Evolutionary conservation across 306 rosid species (phyloP), one percentile per base, ranked within the genome.

Genomic region (Trifolium fragiferum): DNA sequence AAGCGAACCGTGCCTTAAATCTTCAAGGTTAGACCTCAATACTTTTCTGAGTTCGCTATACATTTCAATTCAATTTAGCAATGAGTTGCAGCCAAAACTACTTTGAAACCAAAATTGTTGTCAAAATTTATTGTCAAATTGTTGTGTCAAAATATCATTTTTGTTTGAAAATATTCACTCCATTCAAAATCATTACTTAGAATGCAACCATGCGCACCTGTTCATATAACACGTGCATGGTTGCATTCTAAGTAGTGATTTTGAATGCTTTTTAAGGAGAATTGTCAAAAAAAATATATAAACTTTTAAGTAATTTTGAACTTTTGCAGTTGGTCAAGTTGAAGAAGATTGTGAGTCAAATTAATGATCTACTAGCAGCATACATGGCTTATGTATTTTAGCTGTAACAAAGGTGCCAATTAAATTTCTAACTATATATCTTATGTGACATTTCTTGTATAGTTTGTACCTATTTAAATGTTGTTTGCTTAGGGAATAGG

Each of bases 281-380:
- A 37, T 8, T 37, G 9, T 37, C 2, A 1, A 37, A 37, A 37
- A 37, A 7, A 35, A 35, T 35, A 37, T 37, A 8, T 37, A 37
- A 70, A 68, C 18, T 40, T 40, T 78, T 20, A 38, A 43, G 44
- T 27, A 18, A 37, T 81, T 35, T 53, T 78, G 72, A 79, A 64
- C 70, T 66, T 66, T 18, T 71, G 81, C 90, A 94, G 99, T 66
- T 72, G 93, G 99, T 57, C 86, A 90, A 80, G 89, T 94, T 76
- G 87, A 78, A 79, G 89, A 80, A 85, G 91, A 88, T 35, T 78
- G 81, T 54, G 37, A 66, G 38, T 2, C 4, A 4, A 14, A 2
- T 7, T 66, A 66, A 12, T 40, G 53, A 6, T 66, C 19, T 50
- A 54, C 1, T 7, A 63, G 46, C 16, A 11, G 71, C 51, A 43